A percentile compares a stretch with the other conserved stretches of the same genome.
Evolutionary conservation across 805 yeast species (phyloP).

Genomic region (Zygotorulaspora chibaensis): DNA sequence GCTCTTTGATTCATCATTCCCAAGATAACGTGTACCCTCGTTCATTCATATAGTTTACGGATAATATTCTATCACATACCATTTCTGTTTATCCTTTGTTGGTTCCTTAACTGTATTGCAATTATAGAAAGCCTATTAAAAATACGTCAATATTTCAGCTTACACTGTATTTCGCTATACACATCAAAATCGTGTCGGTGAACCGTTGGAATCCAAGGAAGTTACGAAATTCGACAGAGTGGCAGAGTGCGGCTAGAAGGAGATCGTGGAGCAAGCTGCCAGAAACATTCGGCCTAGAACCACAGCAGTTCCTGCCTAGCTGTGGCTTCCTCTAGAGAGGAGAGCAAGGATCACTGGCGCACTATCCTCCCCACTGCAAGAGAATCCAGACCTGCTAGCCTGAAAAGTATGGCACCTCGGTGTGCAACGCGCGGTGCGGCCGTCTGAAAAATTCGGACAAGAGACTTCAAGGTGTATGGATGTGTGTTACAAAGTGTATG

Average conservation of each 20-base stretch:
- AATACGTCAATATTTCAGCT: neutral
- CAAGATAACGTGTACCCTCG: neutral
- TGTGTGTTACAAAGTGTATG: neutral
- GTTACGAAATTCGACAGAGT: too few relatives aligned
- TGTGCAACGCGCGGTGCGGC: too few relatives aligned
- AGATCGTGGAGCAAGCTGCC: too few relatives aligned
- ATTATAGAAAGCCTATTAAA: neutral
- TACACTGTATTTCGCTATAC: neutral
- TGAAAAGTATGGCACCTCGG: neutral
- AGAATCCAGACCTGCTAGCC: neutral
- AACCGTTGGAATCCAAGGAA: neutral
- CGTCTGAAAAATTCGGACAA: too few relatives aligned
- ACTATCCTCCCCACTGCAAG: too few relatives aligned
- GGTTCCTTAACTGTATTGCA: slow-evolving; percentile 13
- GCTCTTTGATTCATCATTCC: neutral
- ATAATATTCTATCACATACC: slow-evolving; percentile 20
- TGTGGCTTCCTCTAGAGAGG: too few relatives aligned
- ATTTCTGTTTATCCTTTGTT: slow-evolving; percentile 29
- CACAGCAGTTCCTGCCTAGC: too few relatives aligned
- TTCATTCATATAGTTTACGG: neutral
- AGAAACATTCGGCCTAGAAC: too few relatives aligned
- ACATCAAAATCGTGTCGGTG: neutral
- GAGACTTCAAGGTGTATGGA: neutral
- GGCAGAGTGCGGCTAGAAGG: too few relatives aligned
- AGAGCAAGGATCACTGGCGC: too few relatives aligned